phyloP scores from a whole-genome alignment of 108 stramenopile species.

The Fragilaria crotonensis region DNA sequence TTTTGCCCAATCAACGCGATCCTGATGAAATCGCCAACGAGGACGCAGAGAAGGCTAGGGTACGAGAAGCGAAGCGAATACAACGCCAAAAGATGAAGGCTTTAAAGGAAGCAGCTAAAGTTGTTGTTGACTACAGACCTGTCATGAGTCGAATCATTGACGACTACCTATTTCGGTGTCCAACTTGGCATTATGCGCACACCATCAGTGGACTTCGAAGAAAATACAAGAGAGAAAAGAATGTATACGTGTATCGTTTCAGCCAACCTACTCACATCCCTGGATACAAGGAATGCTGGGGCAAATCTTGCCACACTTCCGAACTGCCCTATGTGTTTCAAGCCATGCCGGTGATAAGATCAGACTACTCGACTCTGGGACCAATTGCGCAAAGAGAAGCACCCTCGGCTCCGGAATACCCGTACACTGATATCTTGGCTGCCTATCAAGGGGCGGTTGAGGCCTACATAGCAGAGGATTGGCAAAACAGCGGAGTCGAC shows the following conservation, averaged over 20 bases:
- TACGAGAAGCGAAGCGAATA: conserved; percentile 15
- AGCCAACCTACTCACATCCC: conserved; percentile 72
- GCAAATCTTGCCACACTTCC: conserved; percentile 76
- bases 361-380: conserved; percentile 46
- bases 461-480: too few relatives aligned
- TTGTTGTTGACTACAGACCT: conserved; percentile 71
- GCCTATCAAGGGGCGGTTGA: conserved; percentile 39
- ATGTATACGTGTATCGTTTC: conserved; percentile 81
- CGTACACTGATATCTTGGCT: conserved; percentile 43
- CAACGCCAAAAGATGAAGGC: conserved; percentile 25
- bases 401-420: conserved; percentile 50
- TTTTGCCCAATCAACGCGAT: too few relatives aligned
- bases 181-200: conserved; percentile 62
- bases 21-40: too few relatives aligned
- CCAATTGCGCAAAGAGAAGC: conserved; percentile 44
- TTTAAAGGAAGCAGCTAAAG: conserved; percentile 51
- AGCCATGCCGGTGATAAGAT: conserved; percentile 56
- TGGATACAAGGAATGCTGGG: conserved; percentile 74
- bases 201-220: conserved; percentile 36
- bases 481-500: conserved; percentile 10
- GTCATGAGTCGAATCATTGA: conserved; percentile 70
- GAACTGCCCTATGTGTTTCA: conserved; percentile 83
- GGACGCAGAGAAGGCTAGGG: conserved; percentile 16
- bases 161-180: conserved; percentile 85
- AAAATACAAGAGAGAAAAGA: conserved; percentile 17